A percentile compares a stretch with the other conserved stretches of the same genome.
phyloP scores from a whole-genome alignment of 495 filamentous ascomycete species.

The Polyplosphaeria fusca region DNA sequence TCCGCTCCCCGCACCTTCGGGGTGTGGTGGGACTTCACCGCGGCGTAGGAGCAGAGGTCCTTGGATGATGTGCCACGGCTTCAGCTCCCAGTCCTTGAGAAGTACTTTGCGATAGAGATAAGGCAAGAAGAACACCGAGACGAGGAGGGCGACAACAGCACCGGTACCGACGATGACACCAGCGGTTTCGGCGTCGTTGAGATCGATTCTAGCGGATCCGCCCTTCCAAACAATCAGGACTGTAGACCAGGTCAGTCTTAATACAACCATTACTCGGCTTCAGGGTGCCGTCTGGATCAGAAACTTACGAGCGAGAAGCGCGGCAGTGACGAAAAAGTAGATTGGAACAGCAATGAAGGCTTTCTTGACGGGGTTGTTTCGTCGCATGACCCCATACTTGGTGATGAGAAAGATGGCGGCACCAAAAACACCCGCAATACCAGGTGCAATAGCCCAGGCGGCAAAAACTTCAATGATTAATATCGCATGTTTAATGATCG shows the following conservation, averaged over 20 bases:
- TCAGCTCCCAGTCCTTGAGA: slow-evolving; percentile 51
- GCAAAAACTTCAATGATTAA: slow-evolving; percentile 56
- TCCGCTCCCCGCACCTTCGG: slow-evolving; percentile 43
- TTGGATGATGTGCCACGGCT: slow-evolving; percentile 51
- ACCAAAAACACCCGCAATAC: slow-evolving; percentile 55
- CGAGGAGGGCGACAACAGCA: slow-evolving; percentile 50
- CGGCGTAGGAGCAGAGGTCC: slow-evolving; percentile 53
- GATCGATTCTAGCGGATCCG: slow-evolving; percentile 18
- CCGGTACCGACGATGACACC: slow-evolving; percentile 55
- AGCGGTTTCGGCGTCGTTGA: slow-evolving; percentile 7
- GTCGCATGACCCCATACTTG: slow-evolving; percentile 55
- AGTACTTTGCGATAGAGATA: slow-evolving; percentile 54
- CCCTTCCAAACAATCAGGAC: slow-evolving; percentile 65
- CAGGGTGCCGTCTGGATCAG: not conserved
- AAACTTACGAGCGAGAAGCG: slow-evolving; percentile 21
- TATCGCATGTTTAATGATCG: slow-evolving; percentile 30
- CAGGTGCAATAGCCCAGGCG: slow-evolving; percentile 57
- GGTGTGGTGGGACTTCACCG: slow-evolving; percentile 40
- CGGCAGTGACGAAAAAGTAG: slow-evolving; percentile 41
- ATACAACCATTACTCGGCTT: too few relatives aligned
- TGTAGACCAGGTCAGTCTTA: not conserved
- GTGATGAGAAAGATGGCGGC: slow-evolving; percentile 58
- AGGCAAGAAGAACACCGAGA: slow-evolving; percentile 58
- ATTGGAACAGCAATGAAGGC: slow-evolving; percentile 56
- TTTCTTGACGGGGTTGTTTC: slow-evolving; percentile 56